These are phyloP conservation scores for Ulmus americana DNA, from an alignment of 331 rosid species.

Conservation along the genomic window DNA sequence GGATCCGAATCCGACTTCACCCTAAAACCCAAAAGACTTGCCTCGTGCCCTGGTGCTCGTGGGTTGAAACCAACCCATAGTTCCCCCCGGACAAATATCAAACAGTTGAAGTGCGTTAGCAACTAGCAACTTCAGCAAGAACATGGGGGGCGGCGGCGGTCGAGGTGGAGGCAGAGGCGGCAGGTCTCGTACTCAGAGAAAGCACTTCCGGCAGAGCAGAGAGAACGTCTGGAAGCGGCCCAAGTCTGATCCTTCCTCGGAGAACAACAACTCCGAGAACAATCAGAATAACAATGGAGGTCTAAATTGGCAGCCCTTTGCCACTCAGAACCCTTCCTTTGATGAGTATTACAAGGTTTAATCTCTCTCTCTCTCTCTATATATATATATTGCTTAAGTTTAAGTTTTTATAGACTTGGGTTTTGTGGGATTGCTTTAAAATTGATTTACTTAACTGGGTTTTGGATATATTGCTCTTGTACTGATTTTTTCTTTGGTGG, in stretches of 20 bases:
- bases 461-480: not conserved
- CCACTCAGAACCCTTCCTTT: constrained; percentile 56
- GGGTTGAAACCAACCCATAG: too few relatives aligned
- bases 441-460: not conserved
- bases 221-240: constrained; percentile 93
- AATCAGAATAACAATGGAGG: constrained; percentile 16
- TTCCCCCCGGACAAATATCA: not conserved
- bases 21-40: too few relatives aligned
- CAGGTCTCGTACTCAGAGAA: constrained; percentile 74
- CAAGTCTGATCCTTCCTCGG: constrained; percentile 51
- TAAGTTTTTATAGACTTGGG: not conserved
- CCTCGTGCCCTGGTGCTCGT: too few relatives aligned
- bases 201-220: constrained; percentile 76
- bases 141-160: constrained; percentile 54
- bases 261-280: constrained; percentile 5
- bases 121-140: not conserved
- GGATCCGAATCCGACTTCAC: too few relatives aligned
- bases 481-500: not conserved
- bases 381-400: not conserved
- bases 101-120: not conserved
- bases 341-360: constrained; percentile 67
- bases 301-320: constrained; percentile 65
- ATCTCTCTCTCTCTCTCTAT: not conserved
- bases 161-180: constrained; percentile 65
- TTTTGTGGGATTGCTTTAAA: not conserved